Conservation (phyloP, 2,329 filamentous ascomycete genomes). For the Microsporum canis region DNA sequence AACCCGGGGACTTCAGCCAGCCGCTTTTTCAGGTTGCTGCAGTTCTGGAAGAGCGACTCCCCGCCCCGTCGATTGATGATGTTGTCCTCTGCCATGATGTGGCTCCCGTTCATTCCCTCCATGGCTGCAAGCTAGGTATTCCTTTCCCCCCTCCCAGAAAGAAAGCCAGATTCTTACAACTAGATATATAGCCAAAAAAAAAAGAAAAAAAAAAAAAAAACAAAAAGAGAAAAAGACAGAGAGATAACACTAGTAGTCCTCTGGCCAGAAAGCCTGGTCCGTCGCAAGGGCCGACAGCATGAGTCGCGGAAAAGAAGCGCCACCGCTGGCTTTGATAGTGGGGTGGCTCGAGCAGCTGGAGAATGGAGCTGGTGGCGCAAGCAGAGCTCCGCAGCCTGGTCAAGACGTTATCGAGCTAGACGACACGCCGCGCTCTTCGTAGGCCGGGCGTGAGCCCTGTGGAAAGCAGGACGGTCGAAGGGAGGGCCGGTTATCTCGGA, state of each 20-base stretch:
- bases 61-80: conserved; percentile 97
- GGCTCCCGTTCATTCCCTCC: conserved; percentile 27
- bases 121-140: conserved; percentile 15
- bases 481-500: background rate
- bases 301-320: conserved; percentile 7
- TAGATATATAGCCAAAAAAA: background rate
- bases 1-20: conserved; percentile 76
- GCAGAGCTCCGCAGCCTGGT: background rate
- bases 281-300: conserved; percentile 12
- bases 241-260: background rate
- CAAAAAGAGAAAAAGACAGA: background rate
- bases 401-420: background rate
- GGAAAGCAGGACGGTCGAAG: background rate
- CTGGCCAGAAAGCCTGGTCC: conserved; percentile 15
- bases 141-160: too few species aligned
- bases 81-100: conserved; percentile 61
- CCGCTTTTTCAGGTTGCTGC: conserved; percentile 69
- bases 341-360: background rate
- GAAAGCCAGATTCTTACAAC: too few species aligned
- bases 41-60: conserved; percentile 93
- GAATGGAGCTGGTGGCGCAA: background rate
- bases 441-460: background rate
- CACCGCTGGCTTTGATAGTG: background rate
- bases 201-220: background rate
- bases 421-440: background rate